A percentile compares a stretch with the other conserved stretches of the same genome.
phyloP scores from a whole-genome alignment of 108 stramenopile species.

The Thalassiosira profunda region DNA sequence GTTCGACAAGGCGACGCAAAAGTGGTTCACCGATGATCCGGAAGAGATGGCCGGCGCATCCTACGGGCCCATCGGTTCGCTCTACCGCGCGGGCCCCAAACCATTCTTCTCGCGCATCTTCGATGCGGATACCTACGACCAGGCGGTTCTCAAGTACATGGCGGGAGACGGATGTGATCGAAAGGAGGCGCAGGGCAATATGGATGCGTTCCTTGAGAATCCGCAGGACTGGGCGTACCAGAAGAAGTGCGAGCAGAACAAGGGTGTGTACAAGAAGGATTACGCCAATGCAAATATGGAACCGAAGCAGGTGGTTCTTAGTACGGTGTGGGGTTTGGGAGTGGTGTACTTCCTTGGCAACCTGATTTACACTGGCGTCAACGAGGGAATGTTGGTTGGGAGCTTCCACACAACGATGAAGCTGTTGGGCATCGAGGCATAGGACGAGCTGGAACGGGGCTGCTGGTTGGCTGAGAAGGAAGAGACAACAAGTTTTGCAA shows the following conservation, averaged over 20 bases:
- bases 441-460: too few species aligned
- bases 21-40: conserved; percentile 44
- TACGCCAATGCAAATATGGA: conserved; percentile 55
- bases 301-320: conserved; percentile 38
- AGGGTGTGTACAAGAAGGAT: conserved; percentile 44
- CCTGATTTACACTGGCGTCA: conserved; percentile 40
- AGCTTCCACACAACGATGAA: conserved; percentile 48
- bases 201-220: conserved; percentile 71
- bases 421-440: conserved; percentile 21
- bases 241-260: conserved; percentile 42
- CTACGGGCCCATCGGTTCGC: conserved; percentile 57
- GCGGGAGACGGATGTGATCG: conserved; percentile 48
- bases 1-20: conserved; percentile 12
- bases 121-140: conserved; percentile 58
- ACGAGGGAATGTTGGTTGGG: conserved; percentile 23
- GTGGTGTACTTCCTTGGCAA: conserved; percentile 47
- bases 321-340: conserved; percentile 37
- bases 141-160: conserved; percentile 72
- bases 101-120: conserved; percentile 57
- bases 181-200: conserved; percentile 64
- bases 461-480: too few species aligned
- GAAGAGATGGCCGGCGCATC: conserved; percentile 49
- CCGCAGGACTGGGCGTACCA: conserved; percentile 44
- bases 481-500: too few species aligned
- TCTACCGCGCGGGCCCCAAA: conserved; percentile 58